A percentile compares a stretch with the other conserved stretches of the same genome.
Evolutionary conservation across 305 asterid genomes (phyloP).

Genomic region (Ajuga reptans): DNA sequence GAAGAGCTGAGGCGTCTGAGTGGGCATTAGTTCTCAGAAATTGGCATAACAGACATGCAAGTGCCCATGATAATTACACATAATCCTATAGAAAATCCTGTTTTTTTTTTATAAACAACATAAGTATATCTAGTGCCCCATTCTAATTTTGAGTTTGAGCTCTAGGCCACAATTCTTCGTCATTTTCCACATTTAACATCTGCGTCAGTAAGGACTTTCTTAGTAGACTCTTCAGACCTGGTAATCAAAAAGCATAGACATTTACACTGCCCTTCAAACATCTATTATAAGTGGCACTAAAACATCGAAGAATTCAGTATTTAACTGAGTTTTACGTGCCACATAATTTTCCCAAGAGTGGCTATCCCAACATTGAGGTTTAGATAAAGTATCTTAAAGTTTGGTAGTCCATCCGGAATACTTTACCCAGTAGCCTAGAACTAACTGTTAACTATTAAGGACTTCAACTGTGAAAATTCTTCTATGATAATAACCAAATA

Average conservation of each 20-base stretch:
- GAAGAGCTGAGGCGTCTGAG: neutral
- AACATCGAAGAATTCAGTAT: neutral
- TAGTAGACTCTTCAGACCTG: neutral
- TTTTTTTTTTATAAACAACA: neutral
- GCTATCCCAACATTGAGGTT: too few relatives aligned
- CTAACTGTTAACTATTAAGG: too few relatives aligned
- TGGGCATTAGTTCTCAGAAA: neutral
- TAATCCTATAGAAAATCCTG: neutral
- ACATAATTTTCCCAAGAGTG: neutral
- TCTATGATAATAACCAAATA: too few relatives aligned
- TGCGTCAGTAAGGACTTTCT: neutral
- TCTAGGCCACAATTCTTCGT: neutral
- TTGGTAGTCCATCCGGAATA: too few relatives aligned
- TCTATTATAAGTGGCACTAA: neutral
- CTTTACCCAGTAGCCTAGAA: too few relatives aligned
- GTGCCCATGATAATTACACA: neutral
- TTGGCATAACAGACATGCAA: neutral
- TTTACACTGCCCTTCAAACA: neutral
- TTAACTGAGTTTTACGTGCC: neutral
- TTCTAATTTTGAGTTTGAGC: slow-evolving; percentile 8
- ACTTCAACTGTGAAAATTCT: too few relatives aligned
- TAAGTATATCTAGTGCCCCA: neutral
- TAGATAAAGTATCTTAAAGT: too few relatives aligned
- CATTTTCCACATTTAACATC: neutral
- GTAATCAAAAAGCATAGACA: neutral